Base-by-base conservation (phyloP, 495 filamentous ascomycete genomes). In the Aspergillus panamensis region DNA sequence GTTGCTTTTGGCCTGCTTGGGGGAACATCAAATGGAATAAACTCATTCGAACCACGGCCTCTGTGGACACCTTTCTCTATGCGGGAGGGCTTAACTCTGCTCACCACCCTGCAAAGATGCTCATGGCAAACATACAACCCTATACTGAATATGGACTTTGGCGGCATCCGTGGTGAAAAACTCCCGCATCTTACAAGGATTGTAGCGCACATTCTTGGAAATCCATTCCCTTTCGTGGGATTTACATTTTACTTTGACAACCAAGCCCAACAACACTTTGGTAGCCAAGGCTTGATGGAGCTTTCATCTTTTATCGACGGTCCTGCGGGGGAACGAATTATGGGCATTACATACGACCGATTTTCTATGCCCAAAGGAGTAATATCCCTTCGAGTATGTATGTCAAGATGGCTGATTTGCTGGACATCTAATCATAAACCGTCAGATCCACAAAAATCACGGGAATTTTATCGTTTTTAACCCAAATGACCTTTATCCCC, bases 101-200 rank as follows among this genome's bases (percentile, higher is more conserved):
- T 10, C 35, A 20, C 39, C 12, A 14, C 19, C 6, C 29, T 31
- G 13, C 42, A 25, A 20, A 10, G 3, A 0, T 29, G 14, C 21
- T 7, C 16, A 17, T 48, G 13, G 5, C 30, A 35, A 8, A 16
- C 0, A 0, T 55, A 33, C 53, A 48, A 35, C 21, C 53, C 40
- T 16, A 45, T 35, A 1, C 29, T 55, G 1, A 55, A 55, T 48
- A 20, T 48, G 14, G 42, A 55, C 17, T 55, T 55, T 31, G 53
- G 25, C 8, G 53, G 53, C 1, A 21, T 20, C n/a, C 14, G n/a
- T 3, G 53, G 42, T 3, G 10, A 47, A 39, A 55, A 31, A 42
- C 42, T 55, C 16, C 3, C 42, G 30, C 53, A 48, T 19, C 21
- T 55, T n/a, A 55, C 53, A 48, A 43, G 53, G 43, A 48, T 55